A percentile compares a stretch with the other conserved stretches of the same genome.
These are phyloP conservation scores for Raphanus hybrid DNA, from an alignment of 441 rosid species.

Conservation along the genomic window DNA sequence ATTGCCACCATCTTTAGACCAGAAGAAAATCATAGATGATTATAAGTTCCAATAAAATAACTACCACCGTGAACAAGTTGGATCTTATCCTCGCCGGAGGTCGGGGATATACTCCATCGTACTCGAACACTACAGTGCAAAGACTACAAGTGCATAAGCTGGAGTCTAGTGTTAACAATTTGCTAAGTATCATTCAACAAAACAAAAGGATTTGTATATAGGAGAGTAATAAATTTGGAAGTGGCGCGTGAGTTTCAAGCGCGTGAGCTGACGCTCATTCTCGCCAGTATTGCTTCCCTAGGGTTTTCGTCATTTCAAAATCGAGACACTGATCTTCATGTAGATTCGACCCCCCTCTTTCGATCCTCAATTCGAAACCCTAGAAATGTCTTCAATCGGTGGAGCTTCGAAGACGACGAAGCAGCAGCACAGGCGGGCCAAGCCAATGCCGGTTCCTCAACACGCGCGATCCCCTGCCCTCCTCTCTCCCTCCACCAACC, in stretches of 20 bases:
- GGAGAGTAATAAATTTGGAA: no score
- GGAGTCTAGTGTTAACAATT: not conserved
- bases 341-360: not conserved
- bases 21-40: not conserved
- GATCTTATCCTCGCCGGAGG: slow-evolving; percentile 13
- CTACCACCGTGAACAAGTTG: not conserved
- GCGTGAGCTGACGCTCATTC: slow-evolving; percentile 18
- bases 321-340: slow-evolving; percentile 1
- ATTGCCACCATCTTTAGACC: slow-evolving; percentile 26
- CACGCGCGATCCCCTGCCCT: slow-evolving; percentile 27
- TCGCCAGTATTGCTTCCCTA: slow-evolving; percentile 16
- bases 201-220: not conserved
- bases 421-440: slow-evolving; percentile 38
- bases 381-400: slow-evolving; percentile 31
- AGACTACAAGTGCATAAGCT: not conserved
- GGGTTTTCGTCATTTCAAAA: slow-evolving; percentile 26
- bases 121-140: not conserved
- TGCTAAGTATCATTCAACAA: not conserved
- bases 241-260: slow-evolving; percentile 1
- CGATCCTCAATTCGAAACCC: slow-evolving; percentile 15
- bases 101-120: no score
- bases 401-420: slow-evolving; percentile 45
- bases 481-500: slow-evolving; percentile 30
- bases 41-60: not conserved
- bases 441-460: slow-evolving; percentile 54